phyloP scores from a whole-genome alignment of 2,329 filamentous ascomycete species.

The Fonsecaea erecta region DNA sequence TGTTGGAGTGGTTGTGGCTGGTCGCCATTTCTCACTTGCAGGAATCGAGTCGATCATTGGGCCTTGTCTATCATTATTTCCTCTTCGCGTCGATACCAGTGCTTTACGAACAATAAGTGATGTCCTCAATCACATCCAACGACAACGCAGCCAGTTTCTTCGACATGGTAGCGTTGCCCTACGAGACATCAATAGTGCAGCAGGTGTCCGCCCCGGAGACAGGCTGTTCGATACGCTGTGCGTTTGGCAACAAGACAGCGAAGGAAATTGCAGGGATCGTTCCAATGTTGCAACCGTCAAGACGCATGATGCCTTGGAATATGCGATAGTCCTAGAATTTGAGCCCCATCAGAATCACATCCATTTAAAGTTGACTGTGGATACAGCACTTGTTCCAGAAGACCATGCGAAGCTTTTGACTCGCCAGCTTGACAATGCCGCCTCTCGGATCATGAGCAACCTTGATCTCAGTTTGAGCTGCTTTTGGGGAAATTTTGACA shows the following conservation, averaged over 20 bases:
- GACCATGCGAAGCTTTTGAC: slow-evolving; percentile 62
- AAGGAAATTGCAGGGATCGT: slow-evolving; percentile 41
- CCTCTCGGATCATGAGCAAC: slow-evolving; percentile 49
- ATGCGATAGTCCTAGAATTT: slow-evolving; percentile 74
- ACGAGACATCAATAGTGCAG: slow-evolving; percentile 68
- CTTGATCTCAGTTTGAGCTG: slow-evolving; percentile 40
- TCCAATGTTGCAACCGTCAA: slow-evolving; percentile 59
- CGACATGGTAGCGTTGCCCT: slow-evolving; percentile 68
- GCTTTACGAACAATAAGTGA: slow-evolving; percentile 60
- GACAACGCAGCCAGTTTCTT: slow-evolving; percentile 68
- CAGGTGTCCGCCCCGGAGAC: slow-evolving; percentile 59
- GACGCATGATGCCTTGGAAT: slow-evolving; percentile 75
- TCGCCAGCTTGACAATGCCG: slow-evolving; percentile 64
- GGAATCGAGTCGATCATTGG: slow-evolving; percentile 76
- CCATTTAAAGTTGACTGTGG: slow-evolving; percentile 60
- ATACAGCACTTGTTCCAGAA: slow-evolving; percentile 58
- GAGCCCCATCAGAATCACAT: slow-evolving; percentile 63
- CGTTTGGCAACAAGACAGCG: slow-evolving; percentile 79
- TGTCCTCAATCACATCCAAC: slow-evolving; percentile 67
- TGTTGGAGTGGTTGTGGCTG: slow-evolving; percentile 81
- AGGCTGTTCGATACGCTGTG: slow-evolving; percentile 77
- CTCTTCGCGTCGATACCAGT: slow-evolving; percentile 67
- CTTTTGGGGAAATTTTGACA: slow-evolving; percentile 25
- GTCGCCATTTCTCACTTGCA: slow-evolving; percentile 72
- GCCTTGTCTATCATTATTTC: slow-evolving; percentile 77